Evolutionary conservation across 805 yeast species (phyloP), one percentile per base, ranked within the genome.

Genomic region (Candida andamanensis): DNA sequence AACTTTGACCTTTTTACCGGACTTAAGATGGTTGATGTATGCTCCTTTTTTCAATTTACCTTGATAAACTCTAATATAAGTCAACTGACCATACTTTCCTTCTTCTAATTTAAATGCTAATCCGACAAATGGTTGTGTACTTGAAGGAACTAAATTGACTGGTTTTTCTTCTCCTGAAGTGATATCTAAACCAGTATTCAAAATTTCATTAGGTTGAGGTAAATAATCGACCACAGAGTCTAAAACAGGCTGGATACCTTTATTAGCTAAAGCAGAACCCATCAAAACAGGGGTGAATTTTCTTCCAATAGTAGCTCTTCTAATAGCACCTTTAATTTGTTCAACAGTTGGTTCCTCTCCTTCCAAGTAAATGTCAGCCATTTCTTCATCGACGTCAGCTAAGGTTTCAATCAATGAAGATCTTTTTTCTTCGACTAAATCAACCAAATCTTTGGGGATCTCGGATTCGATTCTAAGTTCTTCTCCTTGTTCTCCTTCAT

Each of bases 81-180:
- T 92, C 51, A 92, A 75, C 69, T 92, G 99, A 49, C 99, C 99
- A 57, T 85, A 92, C 52, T 85, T 81, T 46, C 98, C 97, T 67
- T 92, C 99, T 67, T 92, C 99, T 45, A 92, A 78, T 67, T 92
- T 92, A 77, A 92, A 92, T n/a, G 99, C 99, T 39, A 92, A 73
- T 29, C 96, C 97, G 36, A 92, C 95, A 50, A 92, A 85, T 23
- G 97, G 95, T 46, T 78, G 75, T 34, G 68, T 52, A 13, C 78
- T 63, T 15, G 89, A 71, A 26, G 97, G 94, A 24, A 77, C 63
- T 47, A 92, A 67, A 43, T 77, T 76, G 26, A 92, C 78, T 28
- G 86, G 80, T 27, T 48, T 56, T 45, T 65, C 72, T 16, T 69
- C 66, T 58, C 81, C 95, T 17, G 67, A 67, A 22, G 74, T 60